Percentiles rank a stretch among this genome's conserved stretches.
phyloP scores from a whole-genome alignment of 2,329 filamentous ascomycete genomes.

The Venturiaceae sp. region DNA sequence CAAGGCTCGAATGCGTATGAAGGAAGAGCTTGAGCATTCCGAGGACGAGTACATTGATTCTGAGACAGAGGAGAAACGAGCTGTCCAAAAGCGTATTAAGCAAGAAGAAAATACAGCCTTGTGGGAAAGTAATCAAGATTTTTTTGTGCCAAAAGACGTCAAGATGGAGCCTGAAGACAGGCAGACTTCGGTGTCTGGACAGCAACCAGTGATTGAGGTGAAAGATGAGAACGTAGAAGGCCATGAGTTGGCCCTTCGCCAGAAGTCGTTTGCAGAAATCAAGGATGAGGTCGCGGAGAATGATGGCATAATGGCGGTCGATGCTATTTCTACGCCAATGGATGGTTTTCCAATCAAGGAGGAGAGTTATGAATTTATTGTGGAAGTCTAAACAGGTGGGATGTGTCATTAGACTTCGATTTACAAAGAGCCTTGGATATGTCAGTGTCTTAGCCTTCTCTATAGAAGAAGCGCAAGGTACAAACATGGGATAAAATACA shows the following conservation, averaged over 20 bases:
- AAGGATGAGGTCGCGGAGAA: neutral
- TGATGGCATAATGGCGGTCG: neutral
- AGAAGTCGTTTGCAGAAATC: no score
- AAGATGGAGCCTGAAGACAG: neutral
- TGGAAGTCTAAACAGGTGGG: neutral
- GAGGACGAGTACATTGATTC: neutral
- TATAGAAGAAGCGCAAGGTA: no score
- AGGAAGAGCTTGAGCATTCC: neutral
- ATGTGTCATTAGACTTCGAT: no score
- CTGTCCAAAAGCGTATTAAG: neutral
- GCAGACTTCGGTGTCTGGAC: neutral
- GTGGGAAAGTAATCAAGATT: neutral
- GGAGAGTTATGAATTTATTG: neutral
- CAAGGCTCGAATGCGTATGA: neutral
- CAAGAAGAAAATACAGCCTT: neutral
- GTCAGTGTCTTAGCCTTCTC: no score
- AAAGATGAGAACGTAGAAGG: neutral
- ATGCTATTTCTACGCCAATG: neutral
- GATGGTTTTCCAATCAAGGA: neutral
- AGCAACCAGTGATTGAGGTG: neutral
- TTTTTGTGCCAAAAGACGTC: neutral
- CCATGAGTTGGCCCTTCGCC: no score
- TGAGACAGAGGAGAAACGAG: neutral
- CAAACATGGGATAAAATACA: no score
- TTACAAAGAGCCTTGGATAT: no score